Evolutionary conservation across 2,329 filamentous ascomycete species (phyloP), one percentile per base, ranked within the genome.

Genomic region (Fusarium sp.): DNA sequence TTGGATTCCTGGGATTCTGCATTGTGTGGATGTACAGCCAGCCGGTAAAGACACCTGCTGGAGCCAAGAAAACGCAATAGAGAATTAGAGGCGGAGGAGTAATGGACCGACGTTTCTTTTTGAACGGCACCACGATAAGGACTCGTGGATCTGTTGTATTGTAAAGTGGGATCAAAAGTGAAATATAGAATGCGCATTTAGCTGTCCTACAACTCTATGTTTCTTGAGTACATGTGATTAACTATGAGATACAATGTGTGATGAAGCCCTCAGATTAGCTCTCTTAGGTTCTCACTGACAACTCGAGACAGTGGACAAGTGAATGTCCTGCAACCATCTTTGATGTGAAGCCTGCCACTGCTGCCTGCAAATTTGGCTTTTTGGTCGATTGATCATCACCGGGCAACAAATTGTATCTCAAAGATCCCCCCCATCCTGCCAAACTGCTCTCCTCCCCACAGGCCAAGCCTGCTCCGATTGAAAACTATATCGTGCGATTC

Each of bases 1-100:
- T 83, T 13, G 96, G 94, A 9, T 99, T 94, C 87, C 70, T 98
- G 66, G 88, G 83, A 0, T 98, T 99, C 80, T 92, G 94, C 52
- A 88, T 89, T 15, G 75, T 98, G 35, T 99, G 96, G 96, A 83
- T 99, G 79, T 99, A 86, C 75, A 87, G 85, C 74, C 82, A 82
- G 75, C 86, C 86, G 3, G 74, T 77, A 4, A 75, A 73, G 22
- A 72, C 73, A 57, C 71, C 75, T 20, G 67, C 71, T 35, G 74
- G 69, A 40, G 72, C 60, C 4, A 85, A 85, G 80, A 85, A 85
- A 82, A 81, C 75, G 41, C 81, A 84, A 77, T 86, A 78, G 27
- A 57, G 44, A 45, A 58, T 37, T 10, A 76, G 44, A 27, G 69
- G 75, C 10, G 55, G 33, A 68, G 48, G 64, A 66, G 37, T 32